phyloP scores from a whole-genome alignment of 2,329 filamentous ascomycete species.

The Diaporthe vexans region DNA sequence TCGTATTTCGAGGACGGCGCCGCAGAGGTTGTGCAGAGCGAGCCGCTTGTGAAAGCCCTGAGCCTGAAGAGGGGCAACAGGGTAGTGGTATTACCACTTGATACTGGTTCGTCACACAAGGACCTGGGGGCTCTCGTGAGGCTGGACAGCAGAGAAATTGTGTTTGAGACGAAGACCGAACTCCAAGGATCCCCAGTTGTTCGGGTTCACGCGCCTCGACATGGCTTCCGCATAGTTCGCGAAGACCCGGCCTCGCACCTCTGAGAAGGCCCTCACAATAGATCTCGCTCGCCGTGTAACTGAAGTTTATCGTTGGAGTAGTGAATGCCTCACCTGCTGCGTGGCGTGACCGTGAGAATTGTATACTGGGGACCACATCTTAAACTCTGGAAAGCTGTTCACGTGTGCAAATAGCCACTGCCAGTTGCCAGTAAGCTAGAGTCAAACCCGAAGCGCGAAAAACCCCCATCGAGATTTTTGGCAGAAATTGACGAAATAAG shows the following conservation, averaged over 20 bases:
- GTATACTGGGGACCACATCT: not conserved
- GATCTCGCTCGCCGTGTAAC: no score
- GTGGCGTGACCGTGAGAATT: not conserved
- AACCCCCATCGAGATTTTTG: not conserved
- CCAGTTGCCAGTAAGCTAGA: not conserved
- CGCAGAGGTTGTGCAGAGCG: conserved; percentile 59
- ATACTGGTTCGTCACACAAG: conserved; percentile 71
- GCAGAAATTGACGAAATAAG: not conserved
- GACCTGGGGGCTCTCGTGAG: conserved; percentile 70
- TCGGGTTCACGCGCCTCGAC: conserved; percentile 72
- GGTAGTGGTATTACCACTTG: conserved; percentile 73
- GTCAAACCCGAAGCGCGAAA: not conserved
- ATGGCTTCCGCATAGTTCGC: conserved; percentile 64
- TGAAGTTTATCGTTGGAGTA: not conserved
- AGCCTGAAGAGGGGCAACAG: conserved; percentile 65
- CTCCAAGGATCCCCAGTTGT: conserved; percentile 53
- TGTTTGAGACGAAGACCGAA: conserved; percentile 65
- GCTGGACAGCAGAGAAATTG: conserved; percentile 67
- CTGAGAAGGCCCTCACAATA: not conserved
- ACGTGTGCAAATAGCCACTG: no score
- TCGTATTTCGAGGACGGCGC: conserved; percentile 60
- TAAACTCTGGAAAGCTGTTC: no score
- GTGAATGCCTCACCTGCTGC: not conserved
- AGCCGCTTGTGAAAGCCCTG: conserved; percentile 61
- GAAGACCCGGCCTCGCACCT: conserved; percentile 47